Base-by-base conservation (phyloP, 768 basidiomycete genomes). In the Serendipita sp. region DNA sequence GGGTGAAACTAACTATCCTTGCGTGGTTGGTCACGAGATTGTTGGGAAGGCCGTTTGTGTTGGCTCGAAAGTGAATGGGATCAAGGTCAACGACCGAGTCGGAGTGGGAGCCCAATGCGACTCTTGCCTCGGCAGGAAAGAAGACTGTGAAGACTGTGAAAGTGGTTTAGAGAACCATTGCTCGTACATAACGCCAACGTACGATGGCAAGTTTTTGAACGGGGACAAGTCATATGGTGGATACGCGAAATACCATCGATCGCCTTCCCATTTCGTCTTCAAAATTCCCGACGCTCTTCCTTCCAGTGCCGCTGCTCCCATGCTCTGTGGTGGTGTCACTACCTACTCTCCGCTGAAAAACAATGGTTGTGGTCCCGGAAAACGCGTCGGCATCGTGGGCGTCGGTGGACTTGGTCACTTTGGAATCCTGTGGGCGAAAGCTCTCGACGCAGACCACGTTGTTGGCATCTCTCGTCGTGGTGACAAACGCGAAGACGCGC, bases 241-340 rank as follows among this genome's bases (percentile, higher is more conserved):
- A 3, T 84, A 84, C 72, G 38, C 7, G 13, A 41, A 41, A 13
- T 41, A 7, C 13, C 38, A 41, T 41, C 38, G 38, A 7, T 41
- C 7, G 5, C 38, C 38, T 13, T 79, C 83, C 60, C 78, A 76
- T 63, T 87, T 82, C 68, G 81, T 82, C 38, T 79, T 85, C 70
- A 76, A 76, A 8, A 80, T 88, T 45, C 85, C 85, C 1, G 76
- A 82, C 7, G 74, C 70, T 11, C 71, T 87, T 30, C 73, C 78
- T 35, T 76, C 80, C 4, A 78, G 78, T 63, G 67, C 81, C 52
- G 83, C 82, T 3, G 83, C 83, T 1, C 83, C 84, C 4, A 79
- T 87, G 79, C 72, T 85, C 52, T 86, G 83, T 69, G 85, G 76
- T 3, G 84, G 84, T 34, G 70, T 85, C n/a, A 85, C 84, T 4